Conservation (phyloP, 306 rosid genomes). For the Prosopis cineraria region DNA sequence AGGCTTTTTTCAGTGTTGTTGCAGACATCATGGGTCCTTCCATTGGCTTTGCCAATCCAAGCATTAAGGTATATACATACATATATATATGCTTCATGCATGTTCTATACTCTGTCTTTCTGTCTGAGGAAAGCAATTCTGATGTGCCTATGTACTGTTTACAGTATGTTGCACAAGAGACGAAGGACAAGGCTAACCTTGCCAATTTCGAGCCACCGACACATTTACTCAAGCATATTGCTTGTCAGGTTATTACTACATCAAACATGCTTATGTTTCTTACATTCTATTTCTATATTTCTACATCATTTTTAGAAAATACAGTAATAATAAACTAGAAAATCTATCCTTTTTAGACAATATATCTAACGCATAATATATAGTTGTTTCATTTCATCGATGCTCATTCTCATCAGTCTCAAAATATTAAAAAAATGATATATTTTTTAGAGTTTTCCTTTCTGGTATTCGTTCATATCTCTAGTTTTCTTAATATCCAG, state of each 20-base stretch:
- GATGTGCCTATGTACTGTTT: not conserved
- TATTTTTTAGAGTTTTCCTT: too few relatives aligned
- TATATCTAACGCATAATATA: too few relatives aligned
- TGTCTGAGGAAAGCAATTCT: too few relatives aligned
- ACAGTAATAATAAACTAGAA: too few relatives aligned
- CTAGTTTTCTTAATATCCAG: too few relatives aligned
- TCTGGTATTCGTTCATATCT: too few relatives aligned
- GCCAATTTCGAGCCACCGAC: conserved; percentile 44
- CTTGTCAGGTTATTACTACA: conserved; percentile 29
- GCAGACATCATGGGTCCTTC: conserved; percentile 45
- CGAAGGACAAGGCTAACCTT: conserved; percentile 34
- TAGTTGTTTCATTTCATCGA: too few relatives aligned
- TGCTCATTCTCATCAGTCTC: too few relatives aligned
- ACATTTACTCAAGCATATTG: conserved; percentile 41
- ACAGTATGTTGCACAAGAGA: conserved; percentile 23
- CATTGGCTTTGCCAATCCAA: conserved; percentile 27
- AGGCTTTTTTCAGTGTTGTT: conserved; percentile 43
- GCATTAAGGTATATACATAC: conserved; percentile 36
- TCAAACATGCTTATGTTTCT: not conserved
- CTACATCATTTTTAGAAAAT: not conserved
- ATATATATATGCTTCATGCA: too few relatives aligned
- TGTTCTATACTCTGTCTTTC: too few relatives aligned
- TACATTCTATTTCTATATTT: not conserved
- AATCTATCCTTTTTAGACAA: too few relatives aligned
- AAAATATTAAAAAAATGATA: too few relatives aligned